These are phyloP conservation scores for Lojkania enalia DNA, from an alignment of 2,329 filamentous ascomycete genomes.

Conservation along the genomic window DNA sequence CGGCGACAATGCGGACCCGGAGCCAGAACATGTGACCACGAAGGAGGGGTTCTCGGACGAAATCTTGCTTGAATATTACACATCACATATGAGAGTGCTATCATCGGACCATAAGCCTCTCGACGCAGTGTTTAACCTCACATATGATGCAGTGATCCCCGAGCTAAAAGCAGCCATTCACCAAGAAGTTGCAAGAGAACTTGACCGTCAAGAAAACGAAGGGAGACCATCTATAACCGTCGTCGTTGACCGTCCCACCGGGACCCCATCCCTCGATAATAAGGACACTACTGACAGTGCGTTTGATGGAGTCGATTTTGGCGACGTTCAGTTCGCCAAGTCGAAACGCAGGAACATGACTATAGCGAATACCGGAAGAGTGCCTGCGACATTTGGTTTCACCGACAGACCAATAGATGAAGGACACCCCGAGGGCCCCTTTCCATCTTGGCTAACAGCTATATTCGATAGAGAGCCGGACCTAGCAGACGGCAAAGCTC, in stretches of 20 bases:
- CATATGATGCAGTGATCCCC: slow-evolving; percentile 84
- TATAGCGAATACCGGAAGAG: slow-evolving; percentile 88
- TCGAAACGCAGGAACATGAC: slow-evolving; percentile 71
- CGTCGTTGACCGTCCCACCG: slow-evolving; percentile 66
- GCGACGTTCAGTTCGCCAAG: slow-evolving; percentile 70
- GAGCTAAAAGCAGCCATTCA: slow-evolving; percentile 83
- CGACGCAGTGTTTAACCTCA: slow-evolving; percentile 77
- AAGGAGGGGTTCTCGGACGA: slow-evolving; percentile 62
- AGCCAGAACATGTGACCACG: slow-evolving; percentile 56
- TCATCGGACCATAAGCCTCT: slow-evolving; percentile 97
- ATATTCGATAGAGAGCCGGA: slow-evolving; percentile 62
- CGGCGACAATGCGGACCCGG: slow-evolving; percentile 53
- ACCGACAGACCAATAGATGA: slow-evolving; percentile 67
- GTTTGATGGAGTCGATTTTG: slow-evolving; percentile 73
- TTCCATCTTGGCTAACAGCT: slow-evolving; percentile 71
- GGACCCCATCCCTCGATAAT: slow-evolving; percentile 22
- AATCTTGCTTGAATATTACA: slow-evolving; percentile 68
- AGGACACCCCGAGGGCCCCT: slow-evolving; percentile 46
- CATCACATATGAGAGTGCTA: slow-evolving; percentile 83
- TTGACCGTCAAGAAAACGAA: slow-evolving; percentile 92
- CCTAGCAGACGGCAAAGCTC: slow-evolving; percentile 16
- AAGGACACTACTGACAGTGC: slow-evolving; percentile 41
- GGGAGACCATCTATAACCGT: slow-evolving; percentile 79
- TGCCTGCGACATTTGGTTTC: slow-evolving; percentile 78
- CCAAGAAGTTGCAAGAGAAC: slow-evolving; percentile 80